Evolutionary conservation across 73 alveolate species (phyloP), one percentile per base, ranked within the genome.

Genomic region (Tetrahymena borealis): DNA sequence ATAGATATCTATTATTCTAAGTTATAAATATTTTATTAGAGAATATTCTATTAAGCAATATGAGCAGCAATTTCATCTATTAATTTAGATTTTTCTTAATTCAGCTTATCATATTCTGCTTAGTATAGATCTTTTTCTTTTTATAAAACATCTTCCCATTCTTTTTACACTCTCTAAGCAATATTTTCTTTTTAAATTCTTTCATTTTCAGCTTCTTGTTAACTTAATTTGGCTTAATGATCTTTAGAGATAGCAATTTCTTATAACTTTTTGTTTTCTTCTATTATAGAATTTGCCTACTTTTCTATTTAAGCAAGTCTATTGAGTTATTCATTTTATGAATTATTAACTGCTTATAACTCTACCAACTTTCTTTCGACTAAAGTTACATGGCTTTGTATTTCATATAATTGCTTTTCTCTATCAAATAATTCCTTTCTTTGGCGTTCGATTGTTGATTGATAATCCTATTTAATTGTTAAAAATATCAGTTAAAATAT

Each of bases 1-100:
- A 60, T 60, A 28, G 20, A 24, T 24, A 60, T 60, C 28, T 60
- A 60, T 20, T 60, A 28, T 16, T 60, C 6, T 60, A 60, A n/a
- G 2, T 35, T 35, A 60, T 32, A 35, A n/a, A 60, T 60, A n/a
- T n/a, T n/a, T n/a, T n/a, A n/a, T n/a, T n/a, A n/a, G n/a, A n/a
- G n/a, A 60, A 60, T 35, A n/a, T 35, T 60, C 6, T 32, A 60
- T 20, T 60, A 60, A 18, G 85, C 85, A 2, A 60, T 60, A 16
- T 60, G 85, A n/a, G 85, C 85, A 60, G 85, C n/a, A 60, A 60
- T 60, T n/a, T 60, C 85, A 24, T 60, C 85, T n/a, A 60, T 60
- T 18, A 60, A 60, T 60, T 60, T 60, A 60, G 28, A 24, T 60
- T 60, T 60, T 60, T 60, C 85, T 35, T 60, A 9, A 60, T 60